Evolutionary conservation across 495 filamentous ascomycete genomes (phyloP), one percentile per base, ranked within the genome.

Genomic region (Neohortaea acidophila): DNA sequence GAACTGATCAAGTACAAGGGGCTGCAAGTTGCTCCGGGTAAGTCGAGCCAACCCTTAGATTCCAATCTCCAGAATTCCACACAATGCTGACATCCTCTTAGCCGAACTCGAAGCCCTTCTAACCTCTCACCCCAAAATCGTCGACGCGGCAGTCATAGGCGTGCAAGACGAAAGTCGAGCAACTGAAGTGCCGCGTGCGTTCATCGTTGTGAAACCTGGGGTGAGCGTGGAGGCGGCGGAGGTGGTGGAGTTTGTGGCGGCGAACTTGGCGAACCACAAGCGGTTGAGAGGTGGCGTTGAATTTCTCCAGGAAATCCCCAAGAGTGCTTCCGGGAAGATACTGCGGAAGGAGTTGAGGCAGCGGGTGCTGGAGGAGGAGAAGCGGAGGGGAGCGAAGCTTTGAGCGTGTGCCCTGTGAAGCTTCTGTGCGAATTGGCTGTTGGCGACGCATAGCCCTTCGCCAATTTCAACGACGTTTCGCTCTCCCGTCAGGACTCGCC

Each of bases 161-260:
- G 59, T 89, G n/a, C 69, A 83, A 41, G 71, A 79, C 53, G 3
- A 12, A 5, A 19, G 19, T 7, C 58, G 69, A 11, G 62, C 65
- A 0, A 82, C 76, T 0, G 86, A 94, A 48, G 75, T 91, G 2
- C 86, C 86, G 0, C 55, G 80, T 30, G 85, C 85, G n/a, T 92
- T 79, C 51, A 61, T 91, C 2, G 81, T 87, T 23, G 57, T 65
- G 0, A 56, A 38, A 1, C 38, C 38, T 4, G 59, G 51, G 2
- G 14, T 25, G 15, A 61, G 67, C 4, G 62, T 66, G 25, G 75
- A 69, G 37, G 79, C 67, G 6, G 57, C 65, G 33, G 72, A 81
- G 34, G 71, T 89, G 11, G 44, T 65, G 11, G 53, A 64, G 1
- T 87, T 75, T 72, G 48, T 89, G 27, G 66, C 68, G 2, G 41